Base-by-base conservation (phyloP, 331 rosid species). In the Quercus tomentella region DNA sequence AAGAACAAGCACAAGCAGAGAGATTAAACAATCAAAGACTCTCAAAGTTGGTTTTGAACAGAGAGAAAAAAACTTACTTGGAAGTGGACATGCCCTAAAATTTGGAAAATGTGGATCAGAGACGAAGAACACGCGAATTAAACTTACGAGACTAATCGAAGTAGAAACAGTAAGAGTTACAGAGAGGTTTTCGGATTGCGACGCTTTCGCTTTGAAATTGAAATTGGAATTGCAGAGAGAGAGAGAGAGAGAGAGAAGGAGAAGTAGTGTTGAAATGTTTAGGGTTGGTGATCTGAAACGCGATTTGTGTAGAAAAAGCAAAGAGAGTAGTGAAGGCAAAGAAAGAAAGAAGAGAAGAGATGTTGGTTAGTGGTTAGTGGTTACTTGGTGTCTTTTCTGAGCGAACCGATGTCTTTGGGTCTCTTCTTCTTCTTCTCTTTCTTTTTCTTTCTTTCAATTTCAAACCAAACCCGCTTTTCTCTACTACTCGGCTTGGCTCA, bases 291-390 rank as follows among this genome's bases (percentile, higher is more conserved):
- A 49, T 70, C 37, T 45, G 66, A 73, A 70, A 65, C 7, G 22
- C 49, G 23, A 26, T 30, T 30, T 33, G 23, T 15, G 21, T 21
- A 31, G 35, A 14, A 57, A 63, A 70, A 41, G 69, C 58, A 49
- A 63, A 61, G 80, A 57, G 74, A 76, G 89, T 52, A 76, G 86
- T 85, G 82, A 72, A 86, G 80, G 70, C 80, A 71, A 84, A 79
- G 82, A 70, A 77, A 77, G 54, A 8, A 23, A 63, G 22, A 7
- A 10, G 52, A 31, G 58, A 57, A 69, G 75, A 35, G 79, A 15
- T 30, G 80, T 43, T 63, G 45, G 80, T 85, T 73, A 73, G 67
- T 49, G 31, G 75, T 35, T 35, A 35, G 45, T 37, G 45, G 45
- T 41, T 41, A 41, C 11, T 8, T 41, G 12, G 45, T 41, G 45